Conservation (phyloP, 148 eudicot species). For the Agrostemma githago region DNA sequence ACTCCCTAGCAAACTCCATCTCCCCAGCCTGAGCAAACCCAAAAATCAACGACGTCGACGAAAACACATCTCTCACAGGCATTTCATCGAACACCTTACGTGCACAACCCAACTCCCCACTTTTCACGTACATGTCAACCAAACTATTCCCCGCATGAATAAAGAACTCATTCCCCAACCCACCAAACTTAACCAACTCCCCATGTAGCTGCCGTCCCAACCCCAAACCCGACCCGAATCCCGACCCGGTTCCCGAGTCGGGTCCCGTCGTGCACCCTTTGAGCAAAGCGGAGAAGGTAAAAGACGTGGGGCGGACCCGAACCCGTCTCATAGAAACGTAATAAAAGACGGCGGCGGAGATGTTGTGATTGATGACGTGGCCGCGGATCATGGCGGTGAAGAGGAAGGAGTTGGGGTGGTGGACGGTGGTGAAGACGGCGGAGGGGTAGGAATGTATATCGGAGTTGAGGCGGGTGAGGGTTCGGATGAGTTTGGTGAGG, state of each 20-base stretch:
- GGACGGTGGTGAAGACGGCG: slow-evolving; percentile 30
- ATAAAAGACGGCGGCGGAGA: slow-evolving; percentile 19
- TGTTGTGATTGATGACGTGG: slow-evolving; percentile 28
- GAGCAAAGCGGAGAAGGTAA: slow-evolving; percentile 43
- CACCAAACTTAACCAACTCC: slow-evolving; percentile 39
- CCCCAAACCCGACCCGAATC: slow-evolving; percentile 6
- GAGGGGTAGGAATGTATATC: slow-evolving; percentile 30
- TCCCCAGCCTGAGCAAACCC: slow-evolving; percentile 42
- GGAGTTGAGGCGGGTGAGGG: slow-evolving; percentile 31
- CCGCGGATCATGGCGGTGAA: slow-evolving; percentile 54
- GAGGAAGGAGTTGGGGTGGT: slow-evolving; percentile 41
- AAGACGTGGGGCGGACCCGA: slow-evolving; percentile 32
- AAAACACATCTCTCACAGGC: slow-evolving; percentile 41
- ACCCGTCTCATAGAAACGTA: slow-evolving; percentile 38
- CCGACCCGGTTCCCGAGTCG: neutral
- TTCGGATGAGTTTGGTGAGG: slow-evolving; percentile 46
- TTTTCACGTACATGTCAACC: slow-evolving; percentile 47
- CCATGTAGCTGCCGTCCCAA: slow-evolving; percentile 48
- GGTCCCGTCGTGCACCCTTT: slow-evolving; percentile 32
- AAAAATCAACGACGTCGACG: slow-evolving; percentile 43
- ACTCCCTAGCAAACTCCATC: slow-evolving; percentile 36
- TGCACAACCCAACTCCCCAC: slow-evolving; percentile 40
- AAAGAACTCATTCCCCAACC: slow-evolving; percentile 39
- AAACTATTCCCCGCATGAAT: slow-evolving; percentile 34
- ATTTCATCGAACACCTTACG: slow-evolving; percentile 56